Evolutionary conservation across 1,284 basidiomycete species (phyloP), one percentile per base, ranked within the genome.

Genomic region (Boletellus dicymbophilus): DNA sequence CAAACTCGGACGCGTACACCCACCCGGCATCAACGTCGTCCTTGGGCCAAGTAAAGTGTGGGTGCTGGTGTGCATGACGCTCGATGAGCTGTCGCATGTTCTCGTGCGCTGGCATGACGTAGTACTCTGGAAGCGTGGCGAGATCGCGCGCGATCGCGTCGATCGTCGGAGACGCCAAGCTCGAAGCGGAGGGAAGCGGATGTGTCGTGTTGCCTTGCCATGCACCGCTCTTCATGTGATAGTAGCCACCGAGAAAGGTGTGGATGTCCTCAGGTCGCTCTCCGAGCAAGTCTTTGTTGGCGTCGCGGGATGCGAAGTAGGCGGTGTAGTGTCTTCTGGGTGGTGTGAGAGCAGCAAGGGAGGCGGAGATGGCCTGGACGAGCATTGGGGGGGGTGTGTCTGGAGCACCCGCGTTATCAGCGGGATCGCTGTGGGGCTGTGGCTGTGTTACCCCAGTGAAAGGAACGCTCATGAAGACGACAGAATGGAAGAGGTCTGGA

Each of bases 391-490:
- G 15, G 28, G 49, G 12, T n/a, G 5, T 58, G 51, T 38, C 36
- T 22, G 42, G 41, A 16, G 45, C 39, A 22, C 53, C 55, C 28
- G 44, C 18, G 6, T 7, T 38, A 45, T 49, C 42, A 8, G 30
- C 20, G 16, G 26, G 40, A n/a, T 36, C 41, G 21, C 21, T 26
- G n/a, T 20, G 37, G 7, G 27, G 28, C 20, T 21, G 48, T 40
- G 54, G 61, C 23, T 36, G 44, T 42, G 48, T 37, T 2, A 62
- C 46, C 4, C 81, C 80, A 2, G 71, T 56, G 58, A 79, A 84
- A 0, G 83, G 80, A 3, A 72, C 72, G 55, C 82, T 83, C 80
- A 84, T 82, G 57, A 84, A 62, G 22, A 84, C 77, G 39, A 83
- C 72, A 7, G 75, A 72, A 37, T 65, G 66, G 65, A 85, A 83